Percentiles rank a stretch among this genome's conserved stretches.
Evolutionary conservation across 2,329 filamentous ascomycete species (phyloP).

Genomic region (Sarocladium kiliense): DNA sequence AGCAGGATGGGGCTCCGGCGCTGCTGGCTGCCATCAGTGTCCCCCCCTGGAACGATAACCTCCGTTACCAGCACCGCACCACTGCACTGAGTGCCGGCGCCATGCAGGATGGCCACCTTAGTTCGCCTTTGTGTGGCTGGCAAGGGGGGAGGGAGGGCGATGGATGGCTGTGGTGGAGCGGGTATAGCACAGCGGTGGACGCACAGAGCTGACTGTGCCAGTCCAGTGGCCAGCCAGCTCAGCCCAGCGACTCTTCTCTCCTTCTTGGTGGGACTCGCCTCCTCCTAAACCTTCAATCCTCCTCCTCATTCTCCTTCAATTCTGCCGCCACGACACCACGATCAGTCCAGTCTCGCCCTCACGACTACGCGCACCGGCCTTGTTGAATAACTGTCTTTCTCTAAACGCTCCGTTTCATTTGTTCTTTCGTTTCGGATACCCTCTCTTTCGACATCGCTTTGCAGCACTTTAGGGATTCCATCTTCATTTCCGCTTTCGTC

Average conservation of each 20-base stretch:
- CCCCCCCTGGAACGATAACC: not conserved
- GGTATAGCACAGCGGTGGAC: too few species aligned
- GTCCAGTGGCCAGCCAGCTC: conserved; percentile 1
- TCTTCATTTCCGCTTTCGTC: not conserved
- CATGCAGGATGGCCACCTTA: not conserved
- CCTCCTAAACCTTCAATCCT: conserved; percentile 9
- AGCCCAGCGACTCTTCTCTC: not conserved
- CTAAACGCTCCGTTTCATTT: conserved; percentile 1
- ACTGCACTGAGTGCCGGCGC: not conserved
- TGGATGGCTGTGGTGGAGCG: too few species aligned
- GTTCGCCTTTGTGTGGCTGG: not conserved
- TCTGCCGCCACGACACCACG: conserved; percentile 1
- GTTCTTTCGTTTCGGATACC: conserved; percentile 5
- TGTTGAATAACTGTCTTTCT: not conserved
- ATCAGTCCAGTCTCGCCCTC: conserved; percentile 1
- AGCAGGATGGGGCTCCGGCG: not conserved
- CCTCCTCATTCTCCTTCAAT: conserved; percentile 1
- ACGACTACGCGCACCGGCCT: not conserved
- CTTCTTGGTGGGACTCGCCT: conserved; percentile 6
- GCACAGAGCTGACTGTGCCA: not conserved
- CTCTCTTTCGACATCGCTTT: not conserved
- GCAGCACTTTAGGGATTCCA: not conserved
- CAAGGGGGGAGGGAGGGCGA: not conserved
- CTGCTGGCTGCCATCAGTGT: not conserved
- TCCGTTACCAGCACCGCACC: not conserved